Evolutionary conservation across 805 yeast species (phyloP).

Genomic region (Saturnispora besseyi): DNA sequence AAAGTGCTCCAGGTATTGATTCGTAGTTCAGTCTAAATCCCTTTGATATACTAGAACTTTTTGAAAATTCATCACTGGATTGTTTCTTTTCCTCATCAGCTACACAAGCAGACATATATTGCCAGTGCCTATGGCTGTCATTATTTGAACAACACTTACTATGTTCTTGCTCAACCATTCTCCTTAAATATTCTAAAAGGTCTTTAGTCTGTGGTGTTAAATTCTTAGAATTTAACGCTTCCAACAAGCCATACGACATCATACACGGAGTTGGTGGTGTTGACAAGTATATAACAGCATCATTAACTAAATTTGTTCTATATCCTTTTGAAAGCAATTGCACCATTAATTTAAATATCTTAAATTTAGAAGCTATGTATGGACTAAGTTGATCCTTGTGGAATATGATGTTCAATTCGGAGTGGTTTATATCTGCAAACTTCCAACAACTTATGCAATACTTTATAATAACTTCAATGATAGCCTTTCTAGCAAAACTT

Average conservation of each 20-base stretch:
- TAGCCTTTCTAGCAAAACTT: slow-evolving; percentile 19
- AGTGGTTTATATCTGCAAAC: slow-evolving; percentile 18
- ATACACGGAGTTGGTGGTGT: slow-evolving; percentile 22
- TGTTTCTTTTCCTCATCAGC: neutral
- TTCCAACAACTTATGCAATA: slow-evolving; percentile 41
- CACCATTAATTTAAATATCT: slow-evolving; percentile 17
- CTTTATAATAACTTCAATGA: slow-evolving; percentile 34
- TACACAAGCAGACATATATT: slow-evolving; percentile 1
- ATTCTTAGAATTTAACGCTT: slow-evolving; percentile 9
- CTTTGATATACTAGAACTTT: too few species aligned
- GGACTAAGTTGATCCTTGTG: slow-evolving; percentile 27
- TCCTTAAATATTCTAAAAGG: slow-evolving; percentile 15
- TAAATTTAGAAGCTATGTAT: slow-evolving; percentile 16
- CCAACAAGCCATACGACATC: slow-evolving; percentile 12
- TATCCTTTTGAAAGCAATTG: slow-evolving; percentile 14
- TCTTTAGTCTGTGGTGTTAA: slow-evolving; percentile 10
- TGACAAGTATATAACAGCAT: slow-evolving; percentile 20
- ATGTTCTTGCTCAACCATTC: slow-evolving; percentile 18
- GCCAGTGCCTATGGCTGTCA: slow-evolving; percentile 8
- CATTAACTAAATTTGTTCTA: slow-evolving; percentile 17
- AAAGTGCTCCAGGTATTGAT: too few species aligned
- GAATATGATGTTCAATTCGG: slow-evolving; percentile 20
- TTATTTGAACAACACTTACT: slow-evolving; percentile 14
- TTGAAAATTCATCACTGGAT: neutral
- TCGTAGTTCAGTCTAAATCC: too few species aligned